Percentiles rank a stretch among this genome's conserved stretches.
These are phyloP conservation scores for Melaleuca quinquenervia DNA, from an alignment of 345 rosid genomes.

Conservation along the genomic window DNA sequence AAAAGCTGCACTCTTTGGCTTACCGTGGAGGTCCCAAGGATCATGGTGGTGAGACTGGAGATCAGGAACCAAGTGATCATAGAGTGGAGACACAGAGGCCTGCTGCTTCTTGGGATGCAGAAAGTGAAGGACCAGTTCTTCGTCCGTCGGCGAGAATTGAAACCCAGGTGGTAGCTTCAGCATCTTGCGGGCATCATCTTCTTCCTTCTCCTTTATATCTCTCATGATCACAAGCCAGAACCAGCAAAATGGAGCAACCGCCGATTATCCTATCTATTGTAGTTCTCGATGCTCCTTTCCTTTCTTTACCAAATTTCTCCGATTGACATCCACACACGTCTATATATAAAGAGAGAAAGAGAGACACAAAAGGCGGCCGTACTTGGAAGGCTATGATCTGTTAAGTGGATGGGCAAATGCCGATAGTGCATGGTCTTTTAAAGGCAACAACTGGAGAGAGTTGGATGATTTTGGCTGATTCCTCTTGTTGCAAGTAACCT, in stretches of 20 bases:
- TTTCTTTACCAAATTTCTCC: background rate
- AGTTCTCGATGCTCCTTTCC: background rate
- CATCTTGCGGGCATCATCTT: slow-evolving; percentile 1
- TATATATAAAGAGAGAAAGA: background rate
- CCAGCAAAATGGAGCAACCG: background rate
- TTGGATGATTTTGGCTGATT: background rate
- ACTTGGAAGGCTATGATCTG: background rate
- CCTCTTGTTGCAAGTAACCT: background rate
- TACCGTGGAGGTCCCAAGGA: slow-evolving; percentile 39
- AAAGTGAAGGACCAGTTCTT: slow-evolving; percentile 40
- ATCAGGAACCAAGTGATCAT: slow-evolving; percentile 24
- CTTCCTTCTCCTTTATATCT: background rate
- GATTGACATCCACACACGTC: background rate
- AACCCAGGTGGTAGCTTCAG: slow-evolving; percentile 40
- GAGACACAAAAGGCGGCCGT: background rate
- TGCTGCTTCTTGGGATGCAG: slow-evolving; percentile 11
- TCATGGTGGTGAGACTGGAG: slow-evolving; percentile 8
- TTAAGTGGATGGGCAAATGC: background rate
- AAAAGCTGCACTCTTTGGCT: background rate
- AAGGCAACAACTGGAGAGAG: background rate
- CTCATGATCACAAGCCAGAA: background rate
- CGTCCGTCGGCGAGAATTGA: slow-evolving; percentile 29
- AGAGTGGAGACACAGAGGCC: background rate
- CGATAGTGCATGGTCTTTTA: background rate
- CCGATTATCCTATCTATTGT: background rate